Evolutionary conservation across 1,139 yeast species (phyloP).

Genomic region (Taphrina deformans): DNA sequence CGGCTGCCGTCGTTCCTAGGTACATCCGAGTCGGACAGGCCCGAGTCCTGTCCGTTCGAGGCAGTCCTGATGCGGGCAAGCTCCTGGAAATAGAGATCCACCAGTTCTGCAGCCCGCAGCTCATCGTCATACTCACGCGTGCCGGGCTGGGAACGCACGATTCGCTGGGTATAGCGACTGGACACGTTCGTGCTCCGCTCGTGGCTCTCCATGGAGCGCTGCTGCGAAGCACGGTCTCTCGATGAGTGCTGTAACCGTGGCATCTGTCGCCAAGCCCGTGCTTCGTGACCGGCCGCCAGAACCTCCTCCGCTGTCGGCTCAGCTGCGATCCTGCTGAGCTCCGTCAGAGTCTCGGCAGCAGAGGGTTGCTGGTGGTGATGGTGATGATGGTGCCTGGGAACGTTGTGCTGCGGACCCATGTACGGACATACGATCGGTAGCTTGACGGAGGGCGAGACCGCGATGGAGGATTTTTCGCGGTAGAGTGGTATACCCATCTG

Average conservation of each 20-base stretch:
- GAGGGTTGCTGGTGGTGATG: neutral
- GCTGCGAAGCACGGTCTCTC: neutral
- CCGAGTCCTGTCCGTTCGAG: neutral
- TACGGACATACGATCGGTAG: slow-evolving; percentile 14
- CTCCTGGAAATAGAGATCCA: slow-evolving; percentile 15
- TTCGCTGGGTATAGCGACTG: neutral
- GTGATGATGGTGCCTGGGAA: neutral
- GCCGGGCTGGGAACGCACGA: slow-evolving; percentile 15
- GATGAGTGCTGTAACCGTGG: neutral
- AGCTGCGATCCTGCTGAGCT: slow-evolving; percentile 2
- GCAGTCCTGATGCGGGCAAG: slow-evolving; percentile 7
- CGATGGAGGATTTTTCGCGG: slow-evolving; percentile 3
- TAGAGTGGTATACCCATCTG: slow-evolving; percentile 18
- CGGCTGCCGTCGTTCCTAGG: neutral
- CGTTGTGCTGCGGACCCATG: neutral
- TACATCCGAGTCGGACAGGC: neutral
- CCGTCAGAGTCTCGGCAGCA: neutral
- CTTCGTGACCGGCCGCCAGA: neutral
- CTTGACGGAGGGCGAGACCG: neutral
- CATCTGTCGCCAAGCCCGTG: slow-evolving; percentile 2
- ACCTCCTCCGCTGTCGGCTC: neutral
- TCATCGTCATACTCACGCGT: slow-evolving; percentile 21
- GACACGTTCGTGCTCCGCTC: neutral
- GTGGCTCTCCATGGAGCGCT: slow-evolving; percentile 11
- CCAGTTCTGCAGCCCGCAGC: slow-evolving; percentile 15